Base-by-base conservation (phyloP, 2,329 filamentous ascomycete species). In the Fonsecaea pugnacius region DNA sequence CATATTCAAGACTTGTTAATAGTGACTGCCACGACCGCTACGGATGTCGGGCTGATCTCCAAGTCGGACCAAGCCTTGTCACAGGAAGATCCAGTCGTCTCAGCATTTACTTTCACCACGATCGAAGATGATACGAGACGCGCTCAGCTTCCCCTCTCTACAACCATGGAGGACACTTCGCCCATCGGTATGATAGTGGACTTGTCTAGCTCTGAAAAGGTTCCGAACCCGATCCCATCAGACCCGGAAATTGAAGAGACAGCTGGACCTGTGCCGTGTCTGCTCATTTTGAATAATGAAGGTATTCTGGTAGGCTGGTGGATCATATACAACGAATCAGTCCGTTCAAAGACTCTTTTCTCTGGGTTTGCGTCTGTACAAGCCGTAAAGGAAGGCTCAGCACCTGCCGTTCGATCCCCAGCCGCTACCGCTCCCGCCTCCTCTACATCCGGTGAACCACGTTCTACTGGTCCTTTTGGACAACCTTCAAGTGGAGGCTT, bases 281-380 rank as follows among this genome's bases (percentile, higher is more conserved):
- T 96, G 48, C 89, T 95, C 83, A 84, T 92, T 33, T 81, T 99
- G 16, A 98, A 96, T 65, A 89, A 96, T 69, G 91, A 97, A 72
- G 95, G 95, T 68, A 79, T 96, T 9, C 81, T 99, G 16, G 87
- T 87, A 52, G 85, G 88, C 12, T 99, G 94, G 92, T 97, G 94
- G 91, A 79, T 98, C 50, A 85, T 98, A 21, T 97, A 97, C 78
- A 87, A 90, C 38, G 92, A 96, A 48, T 92, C 94, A 1, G 88
- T 99, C 66, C 86, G 89, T 64, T 82, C 89, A 70, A 88, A 88
- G 3, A 87, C 86, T 6, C 85, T 86, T 0, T 98, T 92, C 75
- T 85, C 89, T 46, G 91, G 90, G 4, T 80, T 97, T n/a, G 70
- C 69, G 54, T 58, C 65, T 36, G 60, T 67, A n/a, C 55, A 62